These are phyloP conservation scores for Pythium oligandrum DNA, from an alignment of 352 stramenopile genomes.

Conservation along the genomic window DNA sequence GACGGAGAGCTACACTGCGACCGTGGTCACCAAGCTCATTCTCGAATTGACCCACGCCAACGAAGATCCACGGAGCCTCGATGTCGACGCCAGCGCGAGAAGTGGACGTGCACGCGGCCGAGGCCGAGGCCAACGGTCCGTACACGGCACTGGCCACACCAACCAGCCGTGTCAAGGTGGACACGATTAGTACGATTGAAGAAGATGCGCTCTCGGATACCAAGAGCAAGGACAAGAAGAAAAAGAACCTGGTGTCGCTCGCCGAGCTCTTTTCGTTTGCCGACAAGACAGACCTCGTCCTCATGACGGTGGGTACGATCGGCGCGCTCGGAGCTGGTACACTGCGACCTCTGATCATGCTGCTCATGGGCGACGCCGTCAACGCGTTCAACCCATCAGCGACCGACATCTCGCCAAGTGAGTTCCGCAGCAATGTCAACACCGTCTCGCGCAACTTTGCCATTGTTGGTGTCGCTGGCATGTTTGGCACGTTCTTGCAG, in stretches of 20 bases:
- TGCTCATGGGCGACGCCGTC: conserved; percentile 67
- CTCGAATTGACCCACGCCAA: no score
- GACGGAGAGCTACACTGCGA: no score
- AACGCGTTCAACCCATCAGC: conserved; percentile 60
- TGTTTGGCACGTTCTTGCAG: conserved; percentile 46
- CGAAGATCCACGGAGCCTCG: no score
- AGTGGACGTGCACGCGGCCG: no score
- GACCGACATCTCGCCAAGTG: conserved; percentile 34
- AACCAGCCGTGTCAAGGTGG: no score
- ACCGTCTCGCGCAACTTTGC: conserved; percentile 55
- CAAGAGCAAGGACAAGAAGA: no score
- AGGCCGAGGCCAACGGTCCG: no score
- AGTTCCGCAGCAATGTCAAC: conserved; percentile 25
- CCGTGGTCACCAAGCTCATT: no score
- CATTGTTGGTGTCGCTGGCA: conserved; percentile 40
- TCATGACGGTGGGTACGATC: conserved; percentile 53
- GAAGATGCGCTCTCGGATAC: no score
- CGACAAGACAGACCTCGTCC: conserved; percentile 40
- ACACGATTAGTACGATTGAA: no score
- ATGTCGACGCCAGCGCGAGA: no score
- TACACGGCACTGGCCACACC: no score
- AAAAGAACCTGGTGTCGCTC: conserved; percentile 44
- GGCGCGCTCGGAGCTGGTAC: conserved; percentile 36
- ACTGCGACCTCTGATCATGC: conserved; percentile 58
- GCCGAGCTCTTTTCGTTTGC: conserved; percentile 48